Conservation (phyloP, 306 rosid genomes). For the Gynostemma pentaphyllum region DNA sequence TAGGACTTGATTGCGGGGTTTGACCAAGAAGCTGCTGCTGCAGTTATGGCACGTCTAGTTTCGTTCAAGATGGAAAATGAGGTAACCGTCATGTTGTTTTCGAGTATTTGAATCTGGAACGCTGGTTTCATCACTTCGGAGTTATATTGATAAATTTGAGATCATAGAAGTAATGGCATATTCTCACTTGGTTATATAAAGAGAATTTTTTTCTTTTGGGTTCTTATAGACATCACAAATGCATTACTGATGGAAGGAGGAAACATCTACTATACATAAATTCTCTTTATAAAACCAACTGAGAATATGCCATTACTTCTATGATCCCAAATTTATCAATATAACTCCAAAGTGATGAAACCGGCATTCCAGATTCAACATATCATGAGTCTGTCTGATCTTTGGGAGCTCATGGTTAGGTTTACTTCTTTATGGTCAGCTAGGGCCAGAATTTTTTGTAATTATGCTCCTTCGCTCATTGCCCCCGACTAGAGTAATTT, state of each 20-base stretch:
- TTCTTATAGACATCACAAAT: too few relatives aligned
- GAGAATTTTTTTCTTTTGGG: too few relatives aligned
- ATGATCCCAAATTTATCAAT: background rate
- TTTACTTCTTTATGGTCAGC: too few relatives aligned
- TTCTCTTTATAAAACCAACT: background rate
- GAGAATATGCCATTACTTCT: background rate
- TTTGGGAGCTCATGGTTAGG: too few relatives aligned
- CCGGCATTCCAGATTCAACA: background rate
- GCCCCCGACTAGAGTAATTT: too few relatives aligned
- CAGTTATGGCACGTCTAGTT: constrained; percentile 91
- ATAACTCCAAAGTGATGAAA: background rate
- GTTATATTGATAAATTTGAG: background rate
- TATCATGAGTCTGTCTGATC: too few relatives aligned
- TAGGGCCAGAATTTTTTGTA: too few relatives aligned
- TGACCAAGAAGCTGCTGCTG: constrained; percentile 99
- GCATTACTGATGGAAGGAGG: too few relatives aligned
- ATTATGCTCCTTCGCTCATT: too few relatives aligned
- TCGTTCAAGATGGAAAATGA: constrained; percentile 97
- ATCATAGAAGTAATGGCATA: background rate
- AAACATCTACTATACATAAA: too few relatives aligned
- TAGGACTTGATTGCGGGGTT: constrained; percentile 96
- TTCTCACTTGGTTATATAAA: background rate
- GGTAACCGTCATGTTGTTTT: constrained; percentile 30
- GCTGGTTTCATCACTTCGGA: background rate
- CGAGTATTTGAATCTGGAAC: background rate